Evolutionary conservation across 352 stramenopile genomes (phyloP).

Genomic region (Phytophthora syringae): DNA sequence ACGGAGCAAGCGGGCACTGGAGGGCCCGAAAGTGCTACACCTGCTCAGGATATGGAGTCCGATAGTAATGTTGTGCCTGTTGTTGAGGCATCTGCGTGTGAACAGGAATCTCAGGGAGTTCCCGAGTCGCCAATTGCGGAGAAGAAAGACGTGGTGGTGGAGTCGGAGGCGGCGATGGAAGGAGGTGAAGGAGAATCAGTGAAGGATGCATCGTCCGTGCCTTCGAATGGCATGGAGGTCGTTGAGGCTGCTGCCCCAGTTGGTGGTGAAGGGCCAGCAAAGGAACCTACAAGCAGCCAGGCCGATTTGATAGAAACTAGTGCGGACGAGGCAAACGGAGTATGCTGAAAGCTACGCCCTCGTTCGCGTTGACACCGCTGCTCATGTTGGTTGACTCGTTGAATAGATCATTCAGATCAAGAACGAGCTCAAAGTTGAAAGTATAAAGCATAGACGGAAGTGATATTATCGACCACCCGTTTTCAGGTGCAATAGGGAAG

Average conservation of each 20-base stretch:
- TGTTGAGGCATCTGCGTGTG: constrained; percentile 34
- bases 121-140: constrained; percentile 8
- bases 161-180: constrained; percentile 7
- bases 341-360: constrained; percentile 21
- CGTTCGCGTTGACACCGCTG: constrained; percentile 17
- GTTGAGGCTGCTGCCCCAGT: background rate
- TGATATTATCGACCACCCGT: constrained; percentile 18
- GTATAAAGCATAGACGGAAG: constrained; percentile 10
- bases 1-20: constrained; percentile 14
- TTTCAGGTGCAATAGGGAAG: background rate
- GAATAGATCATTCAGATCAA: constrained; percentile 32
- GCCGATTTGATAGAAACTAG: constrained; percentile 23
- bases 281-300: constrained; percentile 6
- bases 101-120: constrained; percentile 30
- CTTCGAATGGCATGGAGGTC: constrained; percentile 18
- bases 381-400: constrained; percentile 25
- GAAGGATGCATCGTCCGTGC: constrained; percentile 15
- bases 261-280: constrained; percentile 15
- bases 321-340: constrained; percentile 17
- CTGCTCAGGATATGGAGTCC: constrained; percentile 8
- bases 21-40: constrained; percentile 5
- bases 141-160: constrained; percentile 6
- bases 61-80: constrained; percentile 20
- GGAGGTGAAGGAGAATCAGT: constrained; percentile 9
- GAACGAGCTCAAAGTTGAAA: constrained; percentile 8